phyloP scores from a whole-genome alignment of 179 eudicot genomes.

The Nepenthes alata region DNA sequence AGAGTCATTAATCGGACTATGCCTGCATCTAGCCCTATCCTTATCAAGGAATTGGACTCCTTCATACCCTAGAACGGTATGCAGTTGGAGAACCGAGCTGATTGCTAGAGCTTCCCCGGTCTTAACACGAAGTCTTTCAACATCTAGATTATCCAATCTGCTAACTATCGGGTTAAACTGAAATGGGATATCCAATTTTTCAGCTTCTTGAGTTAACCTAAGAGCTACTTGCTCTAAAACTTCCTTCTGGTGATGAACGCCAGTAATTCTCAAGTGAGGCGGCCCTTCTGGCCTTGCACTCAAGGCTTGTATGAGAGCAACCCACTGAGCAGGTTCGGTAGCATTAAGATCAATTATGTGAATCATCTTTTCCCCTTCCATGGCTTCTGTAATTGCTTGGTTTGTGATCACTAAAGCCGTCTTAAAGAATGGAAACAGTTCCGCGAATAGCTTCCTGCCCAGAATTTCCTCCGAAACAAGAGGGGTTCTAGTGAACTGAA shows the following conservation, averaged over 20 bases:
- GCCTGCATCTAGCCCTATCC: constrained; percentile 4
- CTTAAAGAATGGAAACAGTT: constrained; percentile 62
- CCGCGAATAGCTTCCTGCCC: constrained; percentile 46
- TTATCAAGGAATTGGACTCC: constrained; percentile 21
- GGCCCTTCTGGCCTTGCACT: constrained; percentile 63
- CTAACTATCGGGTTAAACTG: constrained; percentile 63
- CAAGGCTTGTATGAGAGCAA: constrained; percentile 52
- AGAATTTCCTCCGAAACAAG: constrained; percentile 37
- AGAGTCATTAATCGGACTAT: constrained; percentile 7
- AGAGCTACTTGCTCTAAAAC: constrained; percentile 63
- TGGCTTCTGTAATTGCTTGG: constrained; percentile 70
- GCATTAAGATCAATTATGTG: constrained; percentile 67
- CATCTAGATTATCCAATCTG: constrained; percentile 54
- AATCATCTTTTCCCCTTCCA: constrained; percentile 83
- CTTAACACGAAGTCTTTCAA: constrained; percentile 55
- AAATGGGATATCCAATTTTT: constrained; percentile 71
- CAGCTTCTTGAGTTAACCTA: constrained; percentile 66
- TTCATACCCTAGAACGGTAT: constrained; percentile 54
- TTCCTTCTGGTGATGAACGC: constrained; percentile 63
- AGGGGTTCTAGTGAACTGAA: constrained; percentile 39
- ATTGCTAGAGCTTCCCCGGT: constrained; percentile 87
- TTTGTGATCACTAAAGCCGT: constrained; percentile 53
- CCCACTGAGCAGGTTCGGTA: constrained; percentile 78
- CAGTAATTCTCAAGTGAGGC: constrained; percentile 80
- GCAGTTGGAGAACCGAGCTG: constrained; percentile 69